Evolutionary conservation across 805 yeast species (phyloP).

Genomic region (Barnettozyma botsteinii): DNA sequence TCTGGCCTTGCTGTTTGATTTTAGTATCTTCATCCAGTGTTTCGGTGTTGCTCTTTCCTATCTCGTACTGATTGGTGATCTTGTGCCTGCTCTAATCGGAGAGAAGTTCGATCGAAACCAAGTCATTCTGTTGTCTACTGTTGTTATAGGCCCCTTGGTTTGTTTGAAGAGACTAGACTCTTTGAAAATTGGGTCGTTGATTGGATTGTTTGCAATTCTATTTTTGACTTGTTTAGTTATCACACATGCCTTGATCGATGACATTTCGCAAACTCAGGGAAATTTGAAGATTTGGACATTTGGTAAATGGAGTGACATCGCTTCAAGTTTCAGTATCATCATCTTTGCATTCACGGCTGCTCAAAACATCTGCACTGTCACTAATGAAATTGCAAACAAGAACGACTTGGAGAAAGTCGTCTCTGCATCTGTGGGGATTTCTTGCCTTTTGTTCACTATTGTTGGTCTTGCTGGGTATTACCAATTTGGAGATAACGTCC

Average conservation of each 20-base stretch:
- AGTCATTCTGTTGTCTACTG: slow-evolving; percentile 43
- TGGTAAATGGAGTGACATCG: slow-evolving; percentile 37
- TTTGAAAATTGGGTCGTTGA: slow-evolving; percentile 62
- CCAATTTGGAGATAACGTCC: slow-evolving; percentile 60
- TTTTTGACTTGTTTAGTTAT: slow-evolving; percentile 55
- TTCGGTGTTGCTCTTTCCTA: slow-evolving; percentile 74
- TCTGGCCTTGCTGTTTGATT: slow-evolving; percentile 64
- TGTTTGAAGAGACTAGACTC: slow-evolving; percentile 59
- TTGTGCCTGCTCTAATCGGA: slow-evolving; percentile 61
- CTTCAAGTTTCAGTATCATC: slow-evolving; percentile 66
- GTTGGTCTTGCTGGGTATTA: slow-evolving; percentile 69
- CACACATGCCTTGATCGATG: slow-evolving; percentile 40
- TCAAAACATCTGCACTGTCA: slow-evolving; percentile 73
- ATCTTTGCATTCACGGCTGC: slow-evolving; percentile 80
- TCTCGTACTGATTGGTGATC: slow-evolving; percentile 68
- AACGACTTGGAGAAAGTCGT: slow-evolving; percentile 47
- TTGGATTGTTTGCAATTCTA: slow-evolving; percentile 61
- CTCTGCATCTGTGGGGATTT: slow-evolving; percentile 42
- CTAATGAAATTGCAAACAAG: slow-evolving; percentile 59
- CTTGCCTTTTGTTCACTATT: slow-evolving; percentile 50
- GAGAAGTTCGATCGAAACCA: slow-evolving; percentile 26
- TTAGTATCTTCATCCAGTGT: slow-evolving; percentile 70
- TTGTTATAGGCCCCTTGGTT: slow-evolving; percentile 58
- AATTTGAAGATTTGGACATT: slow-evolving; percentile 36
- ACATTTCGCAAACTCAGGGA: slow-evolving; percentile 41